These are phyloP conservation scores for Lactarius trivialis DNA, from an alignment of 768 basidiomycete species.

Conservation along the genomic window DNA sequence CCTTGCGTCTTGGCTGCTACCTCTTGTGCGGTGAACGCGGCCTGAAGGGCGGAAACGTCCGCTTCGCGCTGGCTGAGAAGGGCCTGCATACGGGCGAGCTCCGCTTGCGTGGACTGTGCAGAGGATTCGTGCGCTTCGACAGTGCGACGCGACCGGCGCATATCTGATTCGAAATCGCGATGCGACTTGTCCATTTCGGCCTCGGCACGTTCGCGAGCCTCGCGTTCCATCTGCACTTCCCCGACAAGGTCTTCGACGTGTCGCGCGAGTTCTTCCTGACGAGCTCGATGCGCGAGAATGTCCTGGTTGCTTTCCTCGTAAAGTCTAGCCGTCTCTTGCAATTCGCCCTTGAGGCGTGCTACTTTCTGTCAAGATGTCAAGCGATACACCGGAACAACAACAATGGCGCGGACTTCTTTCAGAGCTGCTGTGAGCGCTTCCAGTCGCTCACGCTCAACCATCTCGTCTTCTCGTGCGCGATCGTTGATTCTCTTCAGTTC, in stretches of 20 bases:
- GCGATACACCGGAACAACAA: background rate
- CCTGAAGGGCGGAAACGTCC: slow-evolving; percentile 70
- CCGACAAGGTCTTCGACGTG: slow-evolving; percentile 67
- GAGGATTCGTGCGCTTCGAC: slow-evolving; percentile 68
- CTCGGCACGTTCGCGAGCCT: slow-evolving; percentile 48
- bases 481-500: slow-evolving; percentile 65
- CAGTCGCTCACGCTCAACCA: slow-evolving; percentile 58
- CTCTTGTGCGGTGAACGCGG: slow-evolving; percentile 63
- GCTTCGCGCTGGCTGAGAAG: slow-evolving; percentile 65
- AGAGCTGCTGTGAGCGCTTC: slow-evolving; percentile 64
- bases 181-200: slow-evolving; percentile 51
- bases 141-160: slow-evolving; percentile 53
- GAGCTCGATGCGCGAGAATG: slow-evolving; percentile 56
- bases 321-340: slow-evolving; percentile 56
- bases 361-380: slow-evolving; percentile 52
- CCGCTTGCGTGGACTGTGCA: slow-evolving; percentile 54
- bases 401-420: slow-evolving; percentile 57
- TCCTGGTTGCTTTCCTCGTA: slow-evolving; percentile 62
- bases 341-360: slow-evolving; percentile 50
- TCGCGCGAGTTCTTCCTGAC: slow-evolving; percentile 70
- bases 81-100: slow-evolving; percentile 55
- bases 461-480: slow-evolving; percentile 63
- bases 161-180: slow-evolving; percentile 54
- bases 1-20: slow-evolving; percentile 73
- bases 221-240: slow-evolving; percentile 53